These are phyloP conservation scores for Aspergillus wentii DNA, from an alignment of 495 filamentous ascomycete genomes.

Conservation along the genomic window DNA sequence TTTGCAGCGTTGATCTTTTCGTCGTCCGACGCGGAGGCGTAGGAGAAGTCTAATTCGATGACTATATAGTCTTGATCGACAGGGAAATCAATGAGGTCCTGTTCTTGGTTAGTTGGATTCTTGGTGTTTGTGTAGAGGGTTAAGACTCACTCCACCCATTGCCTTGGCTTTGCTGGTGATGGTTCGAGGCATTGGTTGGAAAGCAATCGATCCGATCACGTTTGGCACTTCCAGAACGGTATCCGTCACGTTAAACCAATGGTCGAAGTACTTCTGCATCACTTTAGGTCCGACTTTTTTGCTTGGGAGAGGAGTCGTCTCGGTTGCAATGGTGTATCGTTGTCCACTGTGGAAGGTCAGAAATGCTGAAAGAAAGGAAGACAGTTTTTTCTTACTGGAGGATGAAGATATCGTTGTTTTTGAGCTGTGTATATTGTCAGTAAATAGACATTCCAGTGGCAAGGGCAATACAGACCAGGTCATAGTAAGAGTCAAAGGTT, in stretches of 20 bases:
- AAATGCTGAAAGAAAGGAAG: not conserved
- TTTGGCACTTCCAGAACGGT: slow-evolving; percentile 39
- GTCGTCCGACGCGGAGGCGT: slow-evolving; percentile 37
- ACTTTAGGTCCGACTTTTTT: slow-evolving; percentile 32
- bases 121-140: not conserved
- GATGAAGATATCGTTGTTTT: slow-evolving; percentile 33
- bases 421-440: slow-evolving; percentile 14
- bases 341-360: slow-evolving; percentile 30
- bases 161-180: slow-evolving; percentile 43
- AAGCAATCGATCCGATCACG: slow-evolving; percentile 48
- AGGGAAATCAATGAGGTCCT: slow-evolving; percentile 51
- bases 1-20: slow-evolving; percentile 45
- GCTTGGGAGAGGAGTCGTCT: slow-evolving; percentile 50
- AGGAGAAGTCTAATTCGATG: slow-evolving; percentile 54
- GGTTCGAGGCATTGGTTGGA: slow-evolving; percentile 50
- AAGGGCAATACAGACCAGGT: slow-evolving; percentile 30
- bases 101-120: slow-evolving; percentile 3
- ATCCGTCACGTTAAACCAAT: slow-evolving; percentile 45
- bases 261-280: slow-evolving; percentile 43
- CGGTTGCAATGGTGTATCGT: slow-evolving; percentile 52
- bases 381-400: slow-evolving; percentile 21
- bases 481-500: slow-evolving; percentile 49
- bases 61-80: slow-evolving; percentile 49
- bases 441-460: no score
- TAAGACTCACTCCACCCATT: slow-evolving; percentile 34